Conservation (phyloP, 768 basidiomycete species). For the Lyophyllum atratum region DNA sequence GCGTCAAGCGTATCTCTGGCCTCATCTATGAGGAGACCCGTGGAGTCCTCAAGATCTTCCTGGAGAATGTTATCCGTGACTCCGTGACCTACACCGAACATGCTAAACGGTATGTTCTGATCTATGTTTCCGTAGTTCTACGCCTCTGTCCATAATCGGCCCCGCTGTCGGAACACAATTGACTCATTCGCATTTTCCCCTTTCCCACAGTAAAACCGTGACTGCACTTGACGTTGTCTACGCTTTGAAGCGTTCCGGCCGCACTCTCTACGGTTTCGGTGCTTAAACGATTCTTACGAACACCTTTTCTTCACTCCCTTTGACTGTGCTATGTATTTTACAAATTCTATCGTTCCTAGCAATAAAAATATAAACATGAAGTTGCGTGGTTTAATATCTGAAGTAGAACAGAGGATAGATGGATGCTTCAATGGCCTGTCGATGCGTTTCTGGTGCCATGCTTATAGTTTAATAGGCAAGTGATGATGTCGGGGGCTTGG, state of each 20-base stretch:
- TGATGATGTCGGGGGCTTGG: slow-evolving; percentile 17
- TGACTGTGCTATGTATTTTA: not conserved
- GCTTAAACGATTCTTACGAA: slow-evolving; percentile 39
- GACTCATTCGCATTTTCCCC: slow-evolving; percentile 9
- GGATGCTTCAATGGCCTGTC: not conserved
- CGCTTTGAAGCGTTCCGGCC: slow-evolving; percentile 71
- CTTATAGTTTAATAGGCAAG: not conserved
- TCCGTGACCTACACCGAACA: slow-evolving; percentile 86
- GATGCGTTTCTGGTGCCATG: not conserved
- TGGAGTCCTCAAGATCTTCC: slow-evolving; percentile 75
- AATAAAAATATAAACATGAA: not conserved
- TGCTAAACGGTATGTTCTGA: slow-evolving; percentile 65
- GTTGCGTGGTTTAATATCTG: not conserved
- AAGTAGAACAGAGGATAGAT: not conserved
- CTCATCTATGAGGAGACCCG: slow-evolving; percentile 84
- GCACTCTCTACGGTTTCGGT: slow-evolving; percentile 84
- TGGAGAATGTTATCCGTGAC: slow-evolving; percentile 52
- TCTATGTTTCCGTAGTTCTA: not conserved
- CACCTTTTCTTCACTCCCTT: not conserved
- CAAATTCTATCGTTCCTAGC: not conserved
- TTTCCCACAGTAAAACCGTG: slow-evolving; percentile 64
- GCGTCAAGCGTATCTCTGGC: slow-evolving; percentile 79
- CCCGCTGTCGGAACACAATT: not conserved
- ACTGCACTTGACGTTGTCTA: slow-evolving; percentile 86
- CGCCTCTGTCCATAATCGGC: not conserved